phyloP scores from a whole-genome alignment of 2,329 filamentous ascomycete species.

The Xylogone sp. region DNA sequence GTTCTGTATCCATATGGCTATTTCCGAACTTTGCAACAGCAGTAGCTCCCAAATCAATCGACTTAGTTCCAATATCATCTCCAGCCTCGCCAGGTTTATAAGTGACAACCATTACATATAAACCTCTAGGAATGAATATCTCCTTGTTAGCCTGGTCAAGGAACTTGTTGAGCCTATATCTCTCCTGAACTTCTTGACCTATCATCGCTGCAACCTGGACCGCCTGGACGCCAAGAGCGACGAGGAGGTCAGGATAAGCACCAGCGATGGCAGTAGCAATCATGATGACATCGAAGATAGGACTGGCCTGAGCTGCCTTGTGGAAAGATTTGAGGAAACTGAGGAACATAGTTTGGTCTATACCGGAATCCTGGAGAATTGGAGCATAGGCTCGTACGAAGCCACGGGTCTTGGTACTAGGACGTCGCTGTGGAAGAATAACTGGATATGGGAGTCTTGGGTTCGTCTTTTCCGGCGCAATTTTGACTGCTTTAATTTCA shows the following conservation, averaged over 20 bases:
- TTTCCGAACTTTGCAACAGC: background rate
- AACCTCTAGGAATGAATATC: conserved; percentile 50
- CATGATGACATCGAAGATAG: conserved; percentile 33
- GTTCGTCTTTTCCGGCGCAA: background rate
- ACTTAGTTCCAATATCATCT: background rate
- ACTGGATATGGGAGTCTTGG: conserved; percentile 34
- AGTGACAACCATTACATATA: conserved; percentile 50
- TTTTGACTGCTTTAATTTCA: background rate
- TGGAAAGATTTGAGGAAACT: conserved; percentile 44
- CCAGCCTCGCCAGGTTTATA: conserved; percentile 36
- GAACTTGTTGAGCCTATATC: conserved; percentile 38
- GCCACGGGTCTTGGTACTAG: conserved; percentile 39
- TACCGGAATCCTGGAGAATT: background rate
- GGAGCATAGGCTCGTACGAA: conserved; percentile 39
- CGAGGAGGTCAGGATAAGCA: conserved; percentile 30
- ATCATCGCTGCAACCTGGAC: background rate
- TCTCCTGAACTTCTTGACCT: conserved; percentile 30
- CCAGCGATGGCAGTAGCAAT: conserved; percentile 37
- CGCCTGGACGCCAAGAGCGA: background rate
- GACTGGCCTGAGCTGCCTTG: conserved; percentile 32
- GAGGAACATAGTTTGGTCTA: background rate
- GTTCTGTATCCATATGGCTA: background rate
- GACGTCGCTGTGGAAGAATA: conserved; percentile 45
- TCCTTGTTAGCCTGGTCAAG: conserved; percentile 50
- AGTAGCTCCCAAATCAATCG: background rate